Conservation (phyloP, 2,329 filamentous ascomycete genomes). For the Diplodia corticola region DNA sequence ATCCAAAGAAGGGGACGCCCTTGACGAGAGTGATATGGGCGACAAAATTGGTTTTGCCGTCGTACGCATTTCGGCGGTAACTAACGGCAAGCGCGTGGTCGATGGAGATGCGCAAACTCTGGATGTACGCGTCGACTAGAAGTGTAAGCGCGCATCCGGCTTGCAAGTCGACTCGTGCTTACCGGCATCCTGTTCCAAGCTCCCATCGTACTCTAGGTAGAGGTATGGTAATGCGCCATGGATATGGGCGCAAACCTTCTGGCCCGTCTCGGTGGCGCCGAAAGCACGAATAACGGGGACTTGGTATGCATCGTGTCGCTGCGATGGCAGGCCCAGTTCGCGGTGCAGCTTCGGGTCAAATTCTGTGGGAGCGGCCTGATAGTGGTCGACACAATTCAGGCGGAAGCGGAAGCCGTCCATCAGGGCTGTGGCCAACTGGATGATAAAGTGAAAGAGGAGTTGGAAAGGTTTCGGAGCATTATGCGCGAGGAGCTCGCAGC, state of each 20-base stretch:
- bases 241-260: conserved; percentile 94
- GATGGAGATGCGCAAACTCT: conserved; percentile 78
- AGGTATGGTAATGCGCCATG: conserved; percentile 95
- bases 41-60: conserved; percentile 71
- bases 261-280: conserved; percentile 88
- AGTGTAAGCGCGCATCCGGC: conserved; percentile 28
- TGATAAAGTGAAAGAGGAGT: not conserved
- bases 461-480: not conserved
- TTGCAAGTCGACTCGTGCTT: conserved; percentile 32
- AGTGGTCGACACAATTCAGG: conserved; percentile 94
- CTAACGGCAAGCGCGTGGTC: conserved; percentile 86
- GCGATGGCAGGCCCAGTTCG: conserved; percentile 56
- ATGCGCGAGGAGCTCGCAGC: not conserved
- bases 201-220: conserved; percentile 82
- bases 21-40: conserved; percentile 91
- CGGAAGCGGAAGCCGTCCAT: conserved; percentile 85
- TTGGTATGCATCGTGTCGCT: conserved; percentile 64
- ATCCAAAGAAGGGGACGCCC: conserved; percentile 93
- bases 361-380: conserved; percentile 74
- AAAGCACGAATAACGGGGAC: conserved; percentile 89
- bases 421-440: conserved; percentile 25
- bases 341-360: conserved; percentile 79
- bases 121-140: conserved; percentile 73
- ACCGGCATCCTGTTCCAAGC: conserved; percentile 68
- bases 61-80: conserved; percentile 74